Conservation (phyloP, 2,329 filamentous ascomycete species). For the Penicillium sp. region DNA sequence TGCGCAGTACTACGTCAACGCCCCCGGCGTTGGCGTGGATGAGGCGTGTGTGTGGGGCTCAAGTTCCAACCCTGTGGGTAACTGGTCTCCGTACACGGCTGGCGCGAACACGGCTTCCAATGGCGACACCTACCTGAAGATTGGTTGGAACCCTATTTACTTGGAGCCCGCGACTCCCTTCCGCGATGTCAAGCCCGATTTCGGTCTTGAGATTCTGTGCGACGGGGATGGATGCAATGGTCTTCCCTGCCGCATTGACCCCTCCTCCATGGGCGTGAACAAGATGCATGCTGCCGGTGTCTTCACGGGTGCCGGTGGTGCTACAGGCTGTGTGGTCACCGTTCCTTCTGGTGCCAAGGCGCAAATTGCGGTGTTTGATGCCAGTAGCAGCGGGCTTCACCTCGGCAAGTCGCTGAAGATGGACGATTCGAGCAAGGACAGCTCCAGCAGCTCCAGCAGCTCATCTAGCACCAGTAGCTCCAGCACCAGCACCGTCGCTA, state of each 20-base stretch:
- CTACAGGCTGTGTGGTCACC: slow-evolving; percentile 70
- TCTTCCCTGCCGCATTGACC: slow-evolving; percentile 67
- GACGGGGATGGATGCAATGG: slow-evolving; percentile 61
- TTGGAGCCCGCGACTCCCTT: slow-evolving; percentile 49
- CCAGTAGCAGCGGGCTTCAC: slow-evolving; percentile 5
- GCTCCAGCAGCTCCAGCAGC: neutral
- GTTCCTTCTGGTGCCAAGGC: slow-evolving; percentile 61
- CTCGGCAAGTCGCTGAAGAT: too few species aligned
- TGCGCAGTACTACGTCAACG: slow-evolving; percentile 75
- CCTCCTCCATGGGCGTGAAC: slow-evolving; percentile 50
- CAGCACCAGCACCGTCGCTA: slow-evolving; percentile 6
- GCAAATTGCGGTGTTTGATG: slow-evolving; percentile 59
- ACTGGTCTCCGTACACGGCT: slow-evolving; percentile 72
- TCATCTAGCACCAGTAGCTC: slow-evolving; percentile 9
- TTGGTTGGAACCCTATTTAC: slow-evolving; percentile 74
- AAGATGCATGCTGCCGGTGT: slow-evolving; percentile 52
- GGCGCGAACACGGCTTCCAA: slow-evolving; percentile 63
- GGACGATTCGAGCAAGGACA: neutral
- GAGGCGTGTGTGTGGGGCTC: slow-evolving; percentile 69
- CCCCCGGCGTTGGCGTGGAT: slow-evolving; percentile 55
- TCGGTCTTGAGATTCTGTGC: slow-evolving; percentile 66
- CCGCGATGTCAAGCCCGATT: slow-evolving; percentile 54
- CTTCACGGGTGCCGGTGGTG: slow-evolving; percentile 59
- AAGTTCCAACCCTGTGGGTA: slow-evolving; percentile 57
- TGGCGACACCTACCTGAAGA: slow-evolving; percentile 66